Evolutionary conservation across 164 flowering plant genomes (phyloP).

Genomic region (Brasenia schreberi): DNA sequence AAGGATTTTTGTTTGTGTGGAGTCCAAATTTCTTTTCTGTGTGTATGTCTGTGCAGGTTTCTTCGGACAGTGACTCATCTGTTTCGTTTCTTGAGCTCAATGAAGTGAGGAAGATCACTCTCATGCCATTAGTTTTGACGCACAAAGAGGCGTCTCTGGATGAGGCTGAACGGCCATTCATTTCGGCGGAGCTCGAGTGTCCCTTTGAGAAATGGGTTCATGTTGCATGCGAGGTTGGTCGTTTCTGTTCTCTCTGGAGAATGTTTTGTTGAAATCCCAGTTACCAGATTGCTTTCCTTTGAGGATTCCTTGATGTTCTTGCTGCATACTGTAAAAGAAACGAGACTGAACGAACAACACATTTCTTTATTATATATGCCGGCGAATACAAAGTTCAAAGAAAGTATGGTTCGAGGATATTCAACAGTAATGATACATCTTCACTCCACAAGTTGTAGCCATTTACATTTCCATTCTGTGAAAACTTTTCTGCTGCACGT

Average conservation of each 20-base stretch:
- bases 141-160: slow-evolving; percentile 30
- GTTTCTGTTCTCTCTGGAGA: neutral
- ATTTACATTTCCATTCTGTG: neutral
- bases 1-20: neutral
- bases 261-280: neutral
- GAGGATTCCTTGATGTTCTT: too few species aligned
- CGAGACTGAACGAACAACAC: too few species aligned
- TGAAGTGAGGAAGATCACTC: slow-evolving; percentile 29
- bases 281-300: neutral
- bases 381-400: too few species aligned
- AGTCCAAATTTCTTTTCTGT: neutral
- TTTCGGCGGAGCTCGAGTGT: slow-evolving; percentile 22
- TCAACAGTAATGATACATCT: too few species aligned
- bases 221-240: slow-evolving; percentile 65
- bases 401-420: too few species aligned
- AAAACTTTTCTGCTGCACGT: too few species aligned
- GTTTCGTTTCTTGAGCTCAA: slow-evolving; percentile 38
- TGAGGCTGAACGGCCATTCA: slow-evolving; percentile 17
- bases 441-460: neutral
- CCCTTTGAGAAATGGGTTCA: slow-evolving; percentile 61
- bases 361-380: too few species aligned
- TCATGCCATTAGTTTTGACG: slow-evolving; percentile 24
- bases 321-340: too few species aligned
- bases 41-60: slow-evolving; percentile 13
- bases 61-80: slow-evolving; percentile 11